Conservation (phyloP, 371 early-diverging fungal genomes). For the Mortierella sp. region DNA sequence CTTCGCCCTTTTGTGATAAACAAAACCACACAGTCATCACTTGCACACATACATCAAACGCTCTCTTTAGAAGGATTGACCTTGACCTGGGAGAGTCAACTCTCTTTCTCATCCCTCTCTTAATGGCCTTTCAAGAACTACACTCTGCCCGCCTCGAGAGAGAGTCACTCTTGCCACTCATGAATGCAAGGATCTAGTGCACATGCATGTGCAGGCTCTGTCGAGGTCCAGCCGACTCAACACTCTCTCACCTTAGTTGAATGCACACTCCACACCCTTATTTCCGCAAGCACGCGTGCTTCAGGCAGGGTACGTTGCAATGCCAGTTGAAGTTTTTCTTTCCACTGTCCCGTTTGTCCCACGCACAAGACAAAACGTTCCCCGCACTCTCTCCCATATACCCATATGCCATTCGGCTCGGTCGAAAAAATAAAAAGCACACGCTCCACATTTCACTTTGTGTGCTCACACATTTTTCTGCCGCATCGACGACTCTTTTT, state of each 20-base stretch:
- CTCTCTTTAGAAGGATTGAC: not conserved
- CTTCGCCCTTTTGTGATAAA: not conserved
- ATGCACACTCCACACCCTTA: too few species aligned
- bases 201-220: too few species aligned
- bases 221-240: too few species aligned
- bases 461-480: not conserved
- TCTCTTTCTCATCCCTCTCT: too few species aligned
- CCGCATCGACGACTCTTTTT: not conserved
- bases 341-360: not conserved
- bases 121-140: too few species aligned
- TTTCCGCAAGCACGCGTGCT: too few species aligned
- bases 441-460: not conserved
- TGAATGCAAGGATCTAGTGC: too few species aligned
- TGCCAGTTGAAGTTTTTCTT: not conserved
- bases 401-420: not conserved
- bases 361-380: not conserved
- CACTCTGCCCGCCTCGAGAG: not conserved
- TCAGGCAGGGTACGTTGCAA: too few species aligned
- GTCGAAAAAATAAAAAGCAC: slow-evolving; percentile 2
- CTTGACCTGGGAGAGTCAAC: not conserved
- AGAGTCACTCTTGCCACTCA: too few species aligned
- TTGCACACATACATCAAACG: too few species aligned
- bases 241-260: too few species aligned
- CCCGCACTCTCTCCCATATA: not conserved
- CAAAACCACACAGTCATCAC: not conserved